A percentile compares a stretch with the other conserved stretches of the same genome.
Evolutionary conservation across 1,284 basidiomycete genomes (phyloP).

Genomic region (Fomitopsis betulina): DNA sequence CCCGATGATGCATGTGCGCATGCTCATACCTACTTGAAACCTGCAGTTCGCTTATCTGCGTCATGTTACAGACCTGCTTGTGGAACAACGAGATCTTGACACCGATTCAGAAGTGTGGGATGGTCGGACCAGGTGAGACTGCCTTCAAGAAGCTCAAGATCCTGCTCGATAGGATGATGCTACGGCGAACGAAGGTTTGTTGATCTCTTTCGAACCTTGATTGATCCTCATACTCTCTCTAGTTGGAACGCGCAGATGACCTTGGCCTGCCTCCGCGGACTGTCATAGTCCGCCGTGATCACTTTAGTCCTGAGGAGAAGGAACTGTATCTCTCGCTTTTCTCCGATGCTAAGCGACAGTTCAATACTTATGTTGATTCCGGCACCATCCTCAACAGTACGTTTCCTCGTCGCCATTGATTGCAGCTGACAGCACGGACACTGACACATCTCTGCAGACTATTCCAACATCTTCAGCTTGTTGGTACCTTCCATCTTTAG

Average conservation of each 20-base stretch:
- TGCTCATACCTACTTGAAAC: not conserved
- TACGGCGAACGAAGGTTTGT: conserved; percentile 75
- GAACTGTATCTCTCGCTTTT: conserved; percentile 93
- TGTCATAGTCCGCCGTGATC: conserved; percentile 85
- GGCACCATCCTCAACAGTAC: conserved; percentile 91
- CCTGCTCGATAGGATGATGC: conserved; percentile 94
- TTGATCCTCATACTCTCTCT: not conserved
- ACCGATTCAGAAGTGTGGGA: conserved; percentile 85
- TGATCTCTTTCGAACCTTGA: not conserved
- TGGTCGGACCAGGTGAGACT: conserved; percentile 66
- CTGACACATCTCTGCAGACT: conserved; percentile 50
- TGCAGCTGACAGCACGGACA: not conserved
- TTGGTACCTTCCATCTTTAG: conserved; percentile 29
- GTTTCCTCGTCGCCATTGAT: conserved; percentile 25
- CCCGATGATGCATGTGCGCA: conserved; percentile 87
- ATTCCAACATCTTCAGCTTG: conserved; percentile 92
- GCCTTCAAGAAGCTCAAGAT: conserved; percentile 92
- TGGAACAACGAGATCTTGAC: conserved; percentile 95
- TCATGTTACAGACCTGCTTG: conserved; percentile 61
- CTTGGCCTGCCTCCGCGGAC: conserved; percentile 95
- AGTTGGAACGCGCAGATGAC: conserved; percentile 96
- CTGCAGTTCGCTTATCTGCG: not conserved
- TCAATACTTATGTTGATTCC: conserved; percentile 85
- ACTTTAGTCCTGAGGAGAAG: conserved; percentile 96
- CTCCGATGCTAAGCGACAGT: conserved; percentile 89